A percentile compares a stretch with the other conserved stretches of the same genome.
These are phyloP conservation scores for Xanthoceras sorbifolium DNA, from an alignment of 345 rosid genomes.

Conservation along the genomic window DNA sequence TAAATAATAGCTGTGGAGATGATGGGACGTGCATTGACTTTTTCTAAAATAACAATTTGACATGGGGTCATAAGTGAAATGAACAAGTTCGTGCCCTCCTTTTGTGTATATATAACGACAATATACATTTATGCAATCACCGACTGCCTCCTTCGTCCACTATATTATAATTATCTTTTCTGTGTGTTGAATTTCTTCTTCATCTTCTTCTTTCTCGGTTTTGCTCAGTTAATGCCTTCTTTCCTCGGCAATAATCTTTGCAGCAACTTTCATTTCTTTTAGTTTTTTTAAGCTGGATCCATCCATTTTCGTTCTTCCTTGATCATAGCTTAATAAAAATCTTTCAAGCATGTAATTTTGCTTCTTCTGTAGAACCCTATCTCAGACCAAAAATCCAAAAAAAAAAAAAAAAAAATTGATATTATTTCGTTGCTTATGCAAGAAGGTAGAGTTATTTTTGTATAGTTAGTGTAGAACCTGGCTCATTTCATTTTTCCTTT, in stretches of 20 bases:
- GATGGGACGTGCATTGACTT: constrained; percentile 44
- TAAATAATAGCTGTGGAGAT: background rate
- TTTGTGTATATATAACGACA: constrained; percentile 11
- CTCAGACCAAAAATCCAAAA: background rate
- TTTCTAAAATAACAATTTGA: background rate
- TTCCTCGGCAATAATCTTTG: background rate
- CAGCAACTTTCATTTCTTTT: background rate
- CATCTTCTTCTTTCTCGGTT: background rate
- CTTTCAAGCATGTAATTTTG: constrained; percentile 30
- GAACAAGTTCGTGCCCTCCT: background rate
- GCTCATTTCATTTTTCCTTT: constrained; percentile 28
- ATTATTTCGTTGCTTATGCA: constrained; percentile 8
- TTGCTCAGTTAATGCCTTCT: background rate
- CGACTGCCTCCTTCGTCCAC: background rate
- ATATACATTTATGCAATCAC: background rate
- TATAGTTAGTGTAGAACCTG: constrained; percentile 28
- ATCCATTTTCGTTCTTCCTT: constrained; percentile 24
- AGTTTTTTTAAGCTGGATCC: constrained; percentile 27
- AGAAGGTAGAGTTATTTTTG: background rate
- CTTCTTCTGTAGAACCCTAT: background rate
- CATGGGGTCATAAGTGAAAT: no score
- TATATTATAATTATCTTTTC: background rate
- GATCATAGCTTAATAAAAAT: constrained; percentile 27
- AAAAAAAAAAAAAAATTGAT: constrained; percentile 12
- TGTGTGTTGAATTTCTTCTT: background rate